Conservation (phyloP, 2,329 filamentous ascomycete genomes). For the Colletotrichum paranaense region DNA sequence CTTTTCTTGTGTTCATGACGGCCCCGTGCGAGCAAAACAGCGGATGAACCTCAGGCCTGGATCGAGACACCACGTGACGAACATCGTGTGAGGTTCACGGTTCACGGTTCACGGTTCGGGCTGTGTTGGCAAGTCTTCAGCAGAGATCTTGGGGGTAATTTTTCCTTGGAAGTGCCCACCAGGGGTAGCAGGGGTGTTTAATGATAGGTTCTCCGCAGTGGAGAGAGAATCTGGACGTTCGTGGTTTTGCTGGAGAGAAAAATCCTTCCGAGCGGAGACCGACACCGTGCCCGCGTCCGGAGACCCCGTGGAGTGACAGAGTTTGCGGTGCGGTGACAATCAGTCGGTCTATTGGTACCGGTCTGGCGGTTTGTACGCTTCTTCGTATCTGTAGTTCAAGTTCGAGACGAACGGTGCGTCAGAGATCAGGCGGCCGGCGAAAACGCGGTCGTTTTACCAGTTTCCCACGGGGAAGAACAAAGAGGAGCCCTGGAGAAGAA, state of each 20-base stretch:
- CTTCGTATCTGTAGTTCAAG: background rate
- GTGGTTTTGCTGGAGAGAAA: background rate
- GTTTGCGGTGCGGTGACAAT: background rate
- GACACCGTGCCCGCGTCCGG: slow-evolving; percentile 6
- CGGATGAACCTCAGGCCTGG: slow-evolving; percentile 8
- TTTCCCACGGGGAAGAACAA: slow-evolving; percentile 35
- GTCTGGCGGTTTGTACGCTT: slow-evolving; percentile 5
- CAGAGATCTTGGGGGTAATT: background rate
- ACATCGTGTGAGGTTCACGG: slow-evolving; percentile 7
- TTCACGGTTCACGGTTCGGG: background rate
- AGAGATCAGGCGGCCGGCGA: slow-evolving; percentile 24
- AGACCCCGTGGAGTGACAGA: slow-evolving; percentile 27
- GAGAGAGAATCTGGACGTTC: slow-evolving; percentile 8
- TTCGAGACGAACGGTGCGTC: slow-evolving; percentile 11
- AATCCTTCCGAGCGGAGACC: slow-evolving; percentile 23
- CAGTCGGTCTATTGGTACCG: background rate
- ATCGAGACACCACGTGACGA: slow-evolving; percentile 24
- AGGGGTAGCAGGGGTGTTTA: slow-evolving; percentile 4
- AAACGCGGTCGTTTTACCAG: slow-evolving; percentile 26
- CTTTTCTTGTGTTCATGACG: background rate
- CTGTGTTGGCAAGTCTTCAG: background rate
- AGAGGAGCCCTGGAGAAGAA: slow-evolving; percentile 14
- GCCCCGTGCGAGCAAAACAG: background rate
- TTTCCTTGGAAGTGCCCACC: background rate
- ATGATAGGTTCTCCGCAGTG: slow-evolving; percentile 28